phyloP scores from a whole-genome alignment of 1,284 basidiomycete genomes.

The Tilletia horrida region DNA sequence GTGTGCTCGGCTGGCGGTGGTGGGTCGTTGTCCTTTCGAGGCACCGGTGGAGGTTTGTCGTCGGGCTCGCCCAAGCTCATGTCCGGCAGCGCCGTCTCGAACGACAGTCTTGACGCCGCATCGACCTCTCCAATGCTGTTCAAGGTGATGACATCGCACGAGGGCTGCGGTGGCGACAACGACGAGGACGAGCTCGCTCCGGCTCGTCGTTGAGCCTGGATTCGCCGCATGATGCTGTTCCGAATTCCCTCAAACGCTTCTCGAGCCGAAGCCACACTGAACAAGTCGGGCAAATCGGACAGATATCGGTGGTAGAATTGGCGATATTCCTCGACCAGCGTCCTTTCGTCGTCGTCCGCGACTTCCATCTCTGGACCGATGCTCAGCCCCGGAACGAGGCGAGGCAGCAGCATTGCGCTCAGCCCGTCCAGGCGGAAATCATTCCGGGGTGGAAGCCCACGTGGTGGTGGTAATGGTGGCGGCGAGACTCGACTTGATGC shows the following conservation, averaged over 20 bases:
- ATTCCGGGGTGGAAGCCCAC: background rate
- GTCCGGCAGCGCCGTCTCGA: background rate
- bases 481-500: too few species aligned
- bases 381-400: slow-evolving; percentile 16
- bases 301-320: slow-evolving; percentile 10
- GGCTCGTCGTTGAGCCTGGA: background rate
- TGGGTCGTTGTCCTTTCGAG: too few species aligned
- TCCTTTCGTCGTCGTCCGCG: slow-evolving; percentile 13
- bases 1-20: too few species aligned
- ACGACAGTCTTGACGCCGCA: background rate
- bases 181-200: background rate
- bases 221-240: background rate
- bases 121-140: background rate
- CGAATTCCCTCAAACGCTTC: background rate
- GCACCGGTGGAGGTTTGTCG: background rate
- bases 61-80: too few species aligned
- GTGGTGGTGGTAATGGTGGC: background rate
- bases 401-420: slow-evolving; percentile 12
- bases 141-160: background rate
- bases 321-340: slow-evolving; percentile 7
- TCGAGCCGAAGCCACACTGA: background rate
- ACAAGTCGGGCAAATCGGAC: slow-evolving; percentile 3
- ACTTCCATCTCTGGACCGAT: slow-evolving; percentile 10
- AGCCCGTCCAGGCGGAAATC: slow-evolving; percentile 1
- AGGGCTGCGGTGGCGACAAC: background rate